These are phyloP conservation scores for Fusarium chaquense DNA, from an alignment of 2,329 filamentous ascomycete species.

Conservation along the genomic window DNA sequence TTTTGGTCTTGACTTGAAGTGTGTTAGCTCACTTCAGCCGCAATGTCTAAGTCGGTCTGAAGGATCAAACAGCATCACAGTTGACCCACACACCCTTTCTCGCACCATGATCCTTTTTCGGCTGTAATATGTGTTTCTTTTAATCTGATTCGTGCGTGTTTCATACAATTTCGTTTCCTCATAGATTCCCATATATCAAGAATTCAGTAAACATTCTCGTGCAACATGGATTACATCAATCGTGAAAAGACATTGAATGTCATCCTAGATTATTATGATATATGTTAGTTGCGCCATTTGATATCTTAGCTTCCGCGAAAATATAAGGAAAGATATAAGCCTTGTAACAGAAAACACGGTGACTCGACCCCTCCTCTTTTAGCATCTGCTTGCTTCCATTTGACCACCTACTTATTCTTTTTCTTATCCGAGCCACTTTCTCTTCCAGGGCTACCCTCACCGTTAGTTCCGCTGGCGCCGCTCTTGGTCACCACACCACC, in stretches of 20 bases:
- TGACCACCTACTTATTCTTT: constrained; percentile 26
- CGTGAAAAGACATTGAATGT: constrained; percentile 8
- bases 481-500: constrained; percentile 53
- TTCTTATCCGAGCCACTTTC: constrained; percentile 37
- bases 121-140: background rate
- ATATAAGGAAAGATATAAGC: constrained; percentile 18
- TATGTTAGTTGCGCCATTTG: background rate
- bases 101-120: constrained; percentile 20
- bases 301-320: constrained; percentile 10
- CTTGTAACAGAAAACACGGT: constrained; percentile 9
- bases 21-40: constrained; percentile 7
- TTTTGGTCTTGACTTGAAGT: background rate
- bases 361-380: background rate
- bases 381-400: background rate
- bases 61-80: constrained; percentile 13
- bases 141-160: background rate
- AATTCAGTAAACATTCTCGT: background rate
- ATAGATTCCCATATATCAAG: background rate
- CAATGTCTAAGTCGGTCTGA: background rate
- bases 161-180: background rate
- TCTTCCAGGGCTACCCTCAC: constrained; percentile 29
- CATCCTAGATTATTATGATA: constrained; percentile 1
- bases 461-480: constrained; percentile 37
- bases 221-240: constrained; percentile 1
- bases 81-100: constrained; percentile 24